Evolutionary conservation across 805 yeast species (phyloP).

Genomic region (Metschnikowia matae): DNA sequence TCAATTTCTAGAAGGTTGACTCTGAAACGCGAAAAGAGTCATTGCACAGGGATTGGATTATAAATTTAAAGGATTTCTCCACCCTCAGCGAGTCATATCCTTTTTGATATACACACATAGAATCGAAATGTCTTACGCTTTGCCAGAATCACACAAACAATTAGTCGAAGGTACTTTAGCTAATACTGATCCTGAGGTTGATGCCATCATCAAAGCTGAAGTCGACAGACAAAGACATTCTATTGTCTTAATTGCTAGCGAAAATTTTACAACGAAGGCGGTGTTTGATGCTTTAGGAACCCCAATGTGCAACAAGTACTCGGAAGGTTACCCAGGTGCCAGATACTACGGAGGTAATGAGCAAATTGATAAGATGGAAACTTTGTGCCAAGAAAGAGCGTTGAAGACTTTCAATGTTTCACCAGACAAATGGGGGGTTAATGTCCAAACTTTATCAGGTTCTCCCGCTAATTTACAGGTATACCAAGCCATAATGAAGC

Average conservation of each 20-base stretch:
- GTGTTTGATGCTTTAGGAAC: constrained; percentile 96
- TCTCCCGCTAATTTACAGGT: constrained; percentile 98
- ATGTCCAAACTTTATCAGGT: constrained; percentile 94
- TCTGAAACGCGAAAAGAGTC: constrained; percentile 11
- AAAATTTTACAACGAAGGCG: constrained; percentile 93
- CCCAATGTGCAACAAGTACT: constrained; percentile 97
- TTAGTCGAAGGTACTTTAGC: constrained; percentile 59
- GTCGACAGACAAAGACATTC: constrained; percentile 90
- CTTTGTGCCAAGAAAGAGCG: constrained; percentile 91
- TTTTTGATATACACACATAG: not conserved
- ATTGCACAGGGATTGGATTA: constrained; percentile 7
- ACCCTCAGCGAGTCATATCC: not conserved
- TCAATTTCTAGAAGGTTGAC: not conserved
- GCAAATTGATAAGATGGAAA: constrained; percentile 90
- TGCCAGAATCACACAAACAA: constrained; percentile 45
- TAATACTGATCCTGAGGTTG: constrained; percentile 77
- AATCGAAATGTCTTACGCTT: constrained; percentile 41
- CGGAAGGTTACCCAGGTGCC: constrained; percentile 99
- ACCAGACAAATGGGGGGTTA: constrained; percentile 92
- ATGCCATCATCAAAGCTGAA: constrained; percentile 70
- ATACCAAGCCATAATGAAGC: constrained; percentile 90
- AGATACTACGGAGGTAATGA: constrained; percentile 99
- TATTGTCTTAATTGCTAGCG: constrained; percentile 91
- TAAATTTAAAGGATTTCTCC: not conserved
- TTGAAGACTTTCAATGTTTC: constrained; percentile 79